Evolutionary conservation across 129 eudicot species (phyloP).

Genomic region (Smallanthus sonchifolius): DNA sequence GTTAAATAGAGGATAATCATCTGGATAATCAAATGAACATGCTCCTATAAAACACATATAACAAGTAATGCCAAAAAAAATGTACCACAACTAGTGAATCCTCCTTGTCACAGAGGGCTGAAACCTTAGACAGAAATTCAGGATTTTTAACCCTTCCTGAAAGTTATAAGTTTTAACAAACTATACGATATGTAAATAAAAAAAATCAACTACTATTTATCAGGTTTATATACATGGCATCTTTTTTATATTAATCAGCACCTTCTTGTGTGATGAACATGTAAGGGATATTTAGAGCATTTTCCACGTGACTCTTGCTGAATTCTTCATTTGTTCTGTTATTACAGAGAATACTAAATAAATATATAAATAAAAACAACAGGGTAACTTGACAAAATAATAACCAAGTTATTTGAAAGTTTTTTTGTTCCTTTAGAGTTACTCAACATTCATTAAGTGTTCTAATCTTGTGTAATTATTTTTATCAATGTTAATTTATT

Average conservation of each 20-base stretch:
- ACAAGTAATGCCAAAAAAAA: not conserved
- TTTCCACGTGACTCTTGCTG: slow-evolving; percentile 44
- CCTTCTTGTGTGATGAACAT: slow-evolving; percentile 54
- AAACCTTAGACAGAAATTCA: slow-evolving; percentile 40
- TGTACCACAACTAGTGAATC: slow-evolving; percentile 46
- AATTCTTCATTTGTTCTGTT: slow-evolving; percentile 49
- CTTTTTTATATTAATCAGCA: not conserved
- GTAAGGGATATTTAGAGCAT: slow-evolving; percentile 51
- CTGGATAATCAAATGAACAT: not conserved
- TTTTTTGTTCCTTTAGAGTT: too few species aligned
- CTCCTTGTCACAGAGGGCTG: slow-evolving; percentile 29
- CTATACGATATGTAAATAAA: not conserved
- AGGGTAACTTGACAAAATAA: not conserved
- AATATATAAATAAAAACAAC: not conserved
- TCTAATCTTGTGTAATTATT: too few species aligned
- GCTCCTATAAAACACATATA: too few species aligned
- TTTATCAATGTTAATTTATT: too few species aligned
- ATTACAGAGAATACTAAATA: not conserved
- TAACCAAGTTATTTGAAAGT: too few species aligned
- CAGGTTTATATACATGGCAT: not conserved
- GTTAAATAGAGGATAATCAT: not conserved
- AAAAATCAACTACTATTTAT: not conserved
- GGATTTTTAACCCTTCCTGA: slow-evolving; percentile 44
- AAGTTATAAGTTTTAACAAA: not conserved
- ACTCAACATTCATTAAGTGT: too few species aligned